A percentile compares a stretch with the other conserved stretches of the same genome.
Conservation (phyloP, 2,329 filamentous ascomycete species). For the Clonostachys byssicola region DNA sequence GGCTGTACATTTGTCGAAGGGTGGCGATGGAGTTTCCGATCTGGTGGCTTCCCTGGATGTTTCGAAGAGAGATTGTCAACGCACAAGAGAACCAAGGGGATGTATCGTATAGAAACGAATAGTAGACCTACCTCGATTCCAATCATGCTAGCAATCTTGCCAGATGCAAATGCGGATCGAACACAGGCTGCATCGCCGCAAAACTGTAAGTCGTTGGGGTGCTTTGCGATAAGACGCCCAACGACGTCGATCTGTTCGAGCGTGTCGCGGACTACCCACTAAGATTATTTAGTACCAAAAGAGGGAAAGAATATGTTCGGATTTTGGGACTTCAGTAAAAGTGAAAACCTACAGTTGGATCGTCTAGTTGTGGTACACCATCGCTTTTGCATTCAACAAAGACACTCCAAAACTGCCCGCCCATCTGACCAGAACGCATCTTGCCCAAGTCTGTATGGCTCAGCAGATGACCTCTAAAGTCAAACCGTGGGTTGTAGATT, state of each 20-base stretch:
- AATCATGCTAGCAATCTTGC: conserved; percentile 6
- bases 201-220: conserved; percentile 5
- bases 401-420: conserved; percentile 9
- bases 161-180: conserved; percentile 2
- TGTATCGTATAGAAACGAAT: too few species aligned
- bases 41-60: conserved; percentile 52
- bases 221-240: conserved; percentile 5
- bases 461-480: neutral
- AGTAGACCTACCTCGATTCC: conserved; percentile 3
- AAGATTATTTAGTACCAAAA: neutral
- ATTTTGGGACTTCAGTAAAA: too few species aligned
- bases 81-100: too few species aligned
- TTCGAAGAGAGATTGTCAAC: too few species aligned
- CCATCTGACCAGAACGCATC: conserved; percentile 7
- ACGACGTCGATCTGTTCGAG: conserved; percentile 10
- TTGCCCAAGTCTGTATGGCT: conserved; percentile 7
- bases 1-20: conserved; percentile 31
- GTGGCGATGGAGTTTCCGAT: conserved; percentile 81
- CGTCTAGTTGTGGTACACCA: neutral
- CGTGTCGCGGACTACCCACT: conserved; percentile 5
- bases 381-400: conserved; percentile 7
- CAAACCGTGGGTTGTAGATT: conserved; percentile 3
- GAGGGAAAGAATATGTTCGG: too few species aligned
- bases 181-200: conserved; percentile 6
- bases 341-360: neutral